Evolutionary conservation across 345 rosid species (phyloP), one percentile per base, ranked within the genome.

Genomic region (Ceriops zippeliana): DNA sequence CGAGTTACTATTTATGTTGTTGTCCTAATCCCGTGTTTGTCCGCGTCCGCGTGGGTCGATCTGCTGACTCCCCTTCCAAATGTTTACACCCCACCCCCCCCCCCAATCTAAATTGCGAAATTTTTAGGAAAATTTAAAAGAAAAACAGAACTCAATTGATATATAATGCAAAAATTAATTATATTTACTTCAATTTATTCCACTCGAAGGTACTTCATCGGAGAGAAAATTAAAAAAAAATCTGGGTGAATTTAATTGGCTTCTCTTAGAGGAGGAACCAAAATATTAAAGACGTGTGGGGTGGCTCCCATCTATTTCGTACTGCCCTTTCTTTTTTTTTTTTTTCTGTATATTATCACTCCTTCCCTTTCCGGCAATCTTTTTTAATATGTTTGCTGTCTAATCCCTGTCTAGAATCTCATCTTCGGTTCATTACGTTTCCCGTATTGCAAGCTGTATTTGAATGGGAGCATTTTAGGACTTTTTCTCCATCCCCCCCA

Each of bases 221-320:
- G 30, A 28, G 30, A 28, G 30, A 28, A 28, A 28, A 28, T 22
- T 22, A 2, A 28, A 28, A 28, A 28, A 28, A 28, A 47, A 13
- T 47, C 19, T 0, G 6, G 17, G 15, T 47, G 52, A 47, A 47
- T 47, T 5, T 52, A 17, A 53, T 11, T 53, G 27, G 58, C 24
- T 7, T 51, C 20, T 35, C 64, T 49, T 42, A 28, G 57, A 67
- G 56, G 72, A 71, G 56, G 72, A 71, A 68, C 70, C 62, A 38
- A 70, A 76, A 26, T 34, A 68, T 53, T 72, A 77, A 73, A 73
- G 82, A 84, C 90, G 87, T 85, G 98, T 75, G 82, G 96, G 85
- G 90, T 87, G 88, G 92, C 88, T 80, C 58, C 66, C 86, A 73
- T 75, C 65, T 71, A 57, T 65, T 62, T 71, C 73, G 61, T 37